A percentile compares a stretch with the other conserved stretches of the same genome.
Evolutionary conservation across 495 filamentous ascomycete species (phyloP).

Genomic region (Penicillium robsamsonii): DNA sequence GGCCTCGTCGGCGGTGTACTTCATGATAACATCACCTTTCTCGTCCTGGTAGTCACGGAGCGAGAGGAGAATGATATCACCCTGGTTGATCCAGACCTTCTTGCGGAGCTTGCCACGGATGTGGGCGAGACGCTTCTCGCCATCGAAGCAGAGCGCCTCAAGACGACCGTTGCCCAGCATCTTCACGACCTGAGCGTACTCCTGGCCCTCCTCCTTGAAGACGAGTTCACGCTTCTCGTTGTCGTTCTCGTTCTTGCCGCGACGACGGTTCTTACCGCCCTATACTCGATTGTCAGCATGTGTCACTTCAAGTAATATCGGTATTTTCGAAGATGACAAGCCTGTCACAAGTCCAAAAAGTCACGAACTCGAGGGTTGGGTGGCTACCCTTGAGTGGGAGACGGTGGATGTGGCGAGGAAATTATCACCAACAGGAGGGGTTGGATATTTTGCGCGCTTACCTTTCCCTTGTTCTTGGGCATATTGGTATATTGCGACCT

Average conservation of each 20-base stretch:
- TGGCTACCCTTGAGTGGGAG: conserved; percentile 13
- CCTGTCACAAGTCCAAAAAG: neutral
- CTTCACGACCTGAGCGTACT: conserved; percentile 98
- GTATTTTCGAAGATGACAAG: neutral
- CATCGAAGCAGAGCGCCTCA: conserved; percentile 96
- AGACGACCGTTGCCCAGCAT: conserved; percentile 98
- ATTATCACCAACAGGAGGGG: conserved; percentile 31
- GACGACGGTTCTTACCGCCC: conserved; percentile 97
- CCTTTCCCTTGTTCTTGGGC: conserved; percentile 99
- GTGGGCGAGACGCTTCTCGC: conserved; percentile 59
- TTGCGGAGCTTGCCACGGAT: conserved; percentile 89
- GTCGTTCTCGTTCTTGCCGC: conserved; percentile 99
- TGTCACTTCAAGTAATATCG: neutral
- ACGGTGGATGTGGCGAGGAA: conserved; percentile 24
- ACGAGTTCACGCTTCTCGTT: conserved; percentile 98
- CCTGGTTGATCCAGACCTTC: conserved; percentile 99
- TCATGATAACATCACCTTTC: conserved; percentile 98
- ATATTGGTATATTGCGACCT: conserved; percentile 53
- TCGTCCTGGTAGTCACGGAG: conserved; percentile 98
- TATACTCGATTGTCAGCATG: conserved; percentile 43
- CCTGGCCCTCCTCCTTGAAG: conserved; percentile 99
- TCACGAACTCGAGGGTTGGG: neutral
- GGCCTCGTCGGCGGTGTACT: conserved; percentile 97
- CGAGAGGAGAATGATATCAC: conserved; percentile 95
- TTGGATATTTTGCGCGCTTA: conserved; percentile 47